Evolutionary conservation across 208 protist species (phyloP).

Genomic region (Trypanosoma grayi): DNA sequence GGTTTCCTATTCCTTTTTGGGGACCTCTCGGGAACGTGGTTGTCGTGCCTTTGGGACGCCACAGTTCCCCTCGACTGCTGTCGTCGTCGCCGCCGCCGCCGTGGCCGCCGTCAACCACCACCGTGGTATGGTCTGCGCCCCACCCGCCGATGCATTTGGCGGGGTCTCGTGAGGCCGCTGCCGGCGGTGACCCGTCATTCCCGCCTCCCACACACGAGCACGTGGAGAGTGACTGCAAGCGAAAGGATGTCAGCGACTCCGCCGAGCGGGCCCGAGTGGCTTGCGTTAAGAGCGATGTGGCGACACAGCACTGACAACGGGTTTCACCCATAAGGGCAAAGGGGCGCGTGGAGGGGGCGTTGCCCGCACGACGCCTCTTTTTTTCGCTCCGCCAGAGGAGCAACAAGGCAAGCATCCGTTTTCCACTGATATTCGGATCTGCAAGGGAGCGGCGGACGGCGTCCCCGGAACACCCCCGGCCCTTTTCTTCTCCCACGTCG

Average conservation of each 20-base stretch:
- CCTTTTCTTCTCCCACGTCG: not conserved
- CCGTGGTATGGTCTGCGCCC: not conserved
- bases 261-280: conserved; percentile 15
- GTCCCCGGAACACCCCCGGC: not conserved
- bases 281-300: not conserved
- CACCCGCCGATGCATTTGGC: not conserved
- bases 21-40: too few relatives aligned
- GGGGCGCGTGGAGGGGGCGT: not conserved
- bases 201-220: not conserved
- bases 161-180: not conserved
- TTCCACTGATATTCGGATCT: conserved; percentile 17
- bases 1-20: too few relatives aligned
- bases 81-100: too few relatives aligned
- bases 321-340: not conserved
- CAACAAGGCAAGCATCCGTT: conserved; percentile 21
- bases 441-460: not conserved
- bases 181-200: not conserved
- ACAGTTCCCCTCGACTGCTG: too few relatives aligned
- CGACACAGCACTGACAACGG: conserved; percentile 1
- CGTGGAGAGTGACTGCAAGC: conserved; percentile 3
- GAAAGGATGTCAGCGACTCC: conserved; percentile 22
- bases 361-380: not conserved
- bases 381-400: conserved; percentile 19
- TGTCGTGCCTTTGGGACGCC: too few relatives aligned
- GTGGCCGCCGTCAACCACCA: too few relatives aligned